Conservation (phyloP, 192 early-diverging fungal genomes). For the Coemansia sp. region DNA sequence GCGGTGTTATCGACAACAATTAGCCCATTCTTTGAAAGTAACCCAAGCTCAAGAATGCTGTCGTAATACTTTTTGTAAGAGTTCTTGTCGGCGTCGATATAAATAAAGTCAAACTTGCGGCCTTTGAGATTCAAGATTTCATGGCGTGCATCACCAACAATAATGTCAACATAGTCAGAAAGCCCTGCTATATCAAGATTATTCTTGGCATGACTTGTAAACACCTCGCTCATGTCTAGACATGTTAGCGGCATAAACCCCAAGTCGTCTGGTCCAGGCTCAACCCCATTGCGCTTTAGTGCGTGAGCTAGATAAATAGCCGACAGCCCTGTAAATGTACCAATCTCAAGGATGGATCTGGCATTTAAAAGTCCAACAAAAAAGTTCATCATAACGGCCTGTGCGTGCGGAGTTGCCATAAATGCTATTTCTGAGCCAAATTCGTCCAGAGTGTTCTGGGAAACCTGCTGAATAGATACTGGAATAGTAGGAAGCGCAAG, state of each 20-base stretch:
- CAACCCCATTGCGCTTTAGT: conserved; percentile 46
- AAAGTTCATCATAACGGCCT: conserved; percentile 54
- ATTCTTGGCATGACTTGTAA: conserved; percentile 45
- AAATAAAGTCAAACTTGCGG: conserved; percentile 60
- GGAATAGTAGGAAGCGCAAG: no score
- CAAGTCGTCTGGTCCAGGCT: conserved; percentile 10
- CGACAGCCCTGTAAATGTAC: conserved; percentile 65
- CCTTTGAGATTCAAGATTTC: conserved; percentile 36
- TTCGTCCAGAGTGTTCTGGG: conserved; percentile 7
- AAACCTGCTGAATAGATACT: no score
- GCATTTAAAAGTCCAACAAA: conserved; percentile 55
- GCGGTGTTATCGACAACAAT: no score
- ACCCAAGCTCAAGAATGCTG: conserved; percentile 56
- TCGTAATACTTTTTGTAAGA: conserved; percentile 65
- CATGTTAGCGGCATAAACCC: conserved; percentile 43
- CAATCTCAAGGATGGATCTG: conserved; percentile 61
- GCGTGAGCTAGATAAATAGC: conserved; percentile 69
- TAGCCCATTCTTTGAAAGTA: no score
- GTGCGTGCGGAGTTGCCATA: conserved; percentile 52
- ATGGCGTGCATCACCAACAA: conserved; percentile 31
- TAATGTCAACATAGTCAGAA: conserved; percentile 48
- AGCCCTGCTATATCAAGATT: conserved; percentile 36
- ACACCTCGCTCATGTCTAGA: conserved; percentile 56
- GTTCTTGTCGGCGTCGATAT: conserved; percentile 72
- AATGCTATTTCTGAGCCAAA: conserved; percentile 10